phyloP scores from a whole-genome alignment of 1,284 basidiomycete genomes.

The Vanrija pseudolonga region DNA sequence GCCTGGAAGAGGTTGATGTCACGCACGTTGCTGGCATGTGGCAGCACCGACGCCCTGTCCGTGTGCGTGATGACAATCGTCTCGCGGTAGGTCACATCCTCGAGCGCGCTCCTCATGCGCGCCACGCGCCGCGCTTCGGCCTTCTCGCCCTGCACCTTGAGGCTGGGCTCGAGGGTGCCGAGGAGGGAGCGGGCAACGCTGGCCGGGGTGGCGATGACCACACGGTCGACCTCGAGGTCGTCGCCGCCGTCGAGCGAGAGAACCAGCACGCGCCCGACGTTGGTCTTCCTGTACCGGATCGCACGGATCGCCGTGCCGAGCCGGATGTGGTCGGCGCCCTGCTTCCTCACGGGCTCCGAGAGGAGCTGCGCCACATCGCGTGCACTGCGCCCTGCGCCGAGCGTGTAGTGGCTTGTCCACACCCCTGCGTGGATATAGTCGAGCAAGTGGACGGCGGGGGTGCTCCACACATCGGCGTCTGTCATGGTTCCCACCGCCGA shows the following conservation, averaged over 20 bases:
- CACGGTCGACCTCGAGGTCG: constrained; percentile 55
- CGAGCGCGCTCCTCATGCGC: constrained; percentile 32
- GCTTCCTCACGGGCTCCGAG: constrained; percentile 14
- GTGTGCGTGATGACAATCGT: constrained; percentile 68
- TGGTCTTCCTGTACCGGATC: constrained; percentile 12
- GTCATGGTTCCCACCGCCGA: constrained; percentile 65
- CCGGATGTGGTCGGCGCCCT: constrained; percentile 23
- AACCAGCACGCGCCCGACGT: constrained; percentile 19
- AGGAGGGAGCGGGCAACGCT: constrained; percentile 54
- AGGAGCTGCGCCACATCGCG: constrained; percentile 30
- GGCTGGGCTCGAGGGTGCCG: constrained; percentile 20
- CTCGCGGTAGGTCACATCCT: constrained; percentile 38
- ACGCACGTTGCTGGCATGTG: constrained; percentile 55
- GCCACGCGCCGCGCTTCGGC: constrained; percentile 19
- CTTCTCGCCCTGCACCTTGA: constrained; percentile 15
- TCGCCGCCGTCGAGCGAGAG: constrained; percentile 13
- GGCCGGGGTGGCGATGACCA: constrained; percentile 69
- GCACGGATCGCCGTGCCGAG: constrained; percentile 22
- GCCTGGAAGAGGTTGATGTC: constrained; percentile 62
- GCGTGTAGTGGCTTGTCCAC: constrained; percentile 40
- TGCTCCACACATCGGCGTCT: constrained; percentile 25
- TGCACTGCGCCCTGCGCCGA: constrained; percentile 20
- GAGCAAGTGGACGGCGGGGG: constrained; percentile 27
- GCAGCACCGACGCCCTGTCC: constrained; percentile 57
- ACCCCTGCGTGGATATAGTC: constrained; percentile 42